Conservation (phyloP, 75 land plant species). For the Ceratopteris richardii region DNA sequence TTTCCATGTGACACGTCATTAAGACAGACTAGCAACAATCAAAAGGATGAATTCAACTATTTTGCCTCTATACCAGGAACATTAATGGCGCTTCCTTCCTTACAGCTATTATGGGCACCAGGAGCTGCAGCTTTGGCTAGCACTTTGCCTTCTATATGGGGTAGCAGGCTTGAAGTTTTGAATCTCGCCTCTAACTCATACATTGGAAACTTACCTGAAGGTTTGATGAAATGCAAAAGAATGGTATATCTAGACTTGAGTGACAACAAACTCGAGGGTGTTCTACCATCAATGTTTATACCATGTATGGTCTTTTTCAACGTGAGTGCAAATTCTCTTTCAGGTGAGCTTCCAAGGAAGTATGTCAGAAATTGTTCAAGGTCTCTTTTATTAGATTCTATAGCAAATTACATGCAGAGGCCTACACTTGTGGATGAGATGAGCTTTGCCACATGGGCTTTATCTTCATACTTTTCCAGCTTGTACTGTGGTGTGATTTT, state of each 20-base stretch:
- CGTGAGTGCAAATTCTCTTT: constrained; percentile 32
- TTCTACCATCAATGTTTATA: constrained; percentile 28
- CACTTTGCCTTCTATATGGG: constrained; percentile 28
- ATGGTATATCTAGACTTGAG: constrained; percentile 34
- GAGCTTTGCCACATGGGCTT: constrained; percentile 5
- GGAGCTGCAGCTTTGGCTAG: constrained; percentile 23
- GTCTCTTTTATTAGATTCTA: constrained; percentile 4
- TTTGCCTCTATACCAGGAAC: constrained; percentile 32
- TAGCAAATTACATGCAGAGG: background rate
- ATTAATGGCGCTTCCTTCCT: constrained; percentile 28
- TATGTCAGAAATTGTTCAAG: constrained; percentile 8
- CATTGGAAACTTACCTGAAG: constrained; percentile 32
- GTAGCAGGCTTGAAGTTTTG: constrained; percentile 27
- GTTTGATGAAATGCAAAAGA: constrained; percentile 10
- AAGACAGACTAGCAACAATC: background rate
- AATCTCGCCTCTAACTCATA: constrained; percentile 43
- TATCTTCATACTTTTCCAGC: background rate
- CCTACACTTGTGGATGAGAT: constrained; percentile 10
- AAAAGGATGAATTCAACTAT: constrained; percentile 23
- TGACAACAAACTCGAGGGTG: constrained; percentile 21
- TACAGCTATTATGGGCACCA: constrained; percentile 39
- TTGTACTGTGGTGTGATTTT: constrained; percentile 11
- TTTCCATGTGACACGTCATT: background rate
- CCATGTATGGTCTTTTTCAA: constrained; percentile 40
- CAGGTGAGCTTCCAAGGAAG: constrained; percentile 20